Percentiles rank a stretch among this genome's conserved stretches.
Evolutionary conservation across 1,139 yeast genomes (phyloP).

Genomic region (Suhomyces chickasaworum): DNA sequence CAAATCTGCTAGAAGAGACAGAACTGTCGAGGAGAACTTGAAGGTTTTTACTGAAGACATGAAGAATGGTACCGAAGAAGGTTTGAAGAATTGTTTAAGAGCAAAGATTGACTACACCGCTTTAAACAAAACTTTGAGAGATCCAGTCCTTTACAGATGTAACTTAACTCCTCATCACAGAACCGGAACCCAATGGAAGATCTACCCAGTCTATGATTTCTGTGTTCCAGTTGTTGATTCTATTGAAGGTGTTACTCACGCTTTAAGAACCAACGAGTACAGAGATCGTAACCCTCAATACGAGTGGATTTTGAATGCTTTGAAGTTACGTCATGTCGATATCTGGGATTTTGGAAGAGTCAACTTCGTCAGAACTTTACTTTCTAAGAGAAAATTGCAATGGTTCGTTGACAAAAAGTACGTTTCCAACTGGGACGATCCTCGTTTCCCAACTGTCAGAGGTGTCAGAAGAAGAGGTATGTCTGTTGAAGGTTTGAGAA

Average conservation of each 20-base stretch:
- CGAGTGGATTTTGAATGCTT: constrained; percentile 87
- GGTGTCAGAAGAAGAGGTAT: constrained; percentile 99
- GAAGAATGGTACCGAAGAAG: constrained; percentile 90
- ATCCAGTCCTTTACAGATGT: constrained; percentile 95
- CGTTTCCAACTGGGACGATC: constrained; percentile 96
- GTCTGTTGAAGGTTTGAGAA: constrained; percentile 95
- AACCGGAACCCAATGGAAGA: constrained; percentile 88
- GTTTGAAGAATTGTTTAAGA: constrained; percentile 85
- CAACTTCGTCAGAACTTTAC: constrained; percentile 89
- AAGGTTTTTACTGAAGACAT: constrained; percentile 82
- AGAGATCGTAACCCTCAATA: constrained; percentile 98
- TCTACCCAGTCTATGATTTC: constrained; percentile 97
- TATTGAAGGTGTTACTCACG: constrained; percentile 94
- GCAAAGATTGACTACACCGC: constrained; percentile 93
- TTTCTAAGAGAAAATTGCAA: constrained; percentile 95
- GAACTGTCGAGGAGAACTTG: constrained; percentile 88
- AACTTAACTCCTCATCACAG: constrained; percentile 96
- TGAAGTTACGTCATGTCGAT: constrained; percentile 84
- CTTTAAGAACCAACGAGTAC: constrained; percentile 95
- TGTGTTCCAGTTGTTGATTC: constrained; percentile 96
- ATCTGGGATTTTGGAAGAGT: constrained; percentile 98
- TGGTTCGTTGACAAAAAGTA: constrained; percentile 93
- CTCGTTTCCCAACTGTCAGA: constrained; percentile 98
- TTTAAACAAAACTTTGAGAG: constrained; percentile 91
- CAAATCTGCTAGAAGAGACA: constrained; percentile 85